Evolutionary conservation across 805 yeast species (phyloP).

Genomic region (Grigorovia humatica): DNA sequence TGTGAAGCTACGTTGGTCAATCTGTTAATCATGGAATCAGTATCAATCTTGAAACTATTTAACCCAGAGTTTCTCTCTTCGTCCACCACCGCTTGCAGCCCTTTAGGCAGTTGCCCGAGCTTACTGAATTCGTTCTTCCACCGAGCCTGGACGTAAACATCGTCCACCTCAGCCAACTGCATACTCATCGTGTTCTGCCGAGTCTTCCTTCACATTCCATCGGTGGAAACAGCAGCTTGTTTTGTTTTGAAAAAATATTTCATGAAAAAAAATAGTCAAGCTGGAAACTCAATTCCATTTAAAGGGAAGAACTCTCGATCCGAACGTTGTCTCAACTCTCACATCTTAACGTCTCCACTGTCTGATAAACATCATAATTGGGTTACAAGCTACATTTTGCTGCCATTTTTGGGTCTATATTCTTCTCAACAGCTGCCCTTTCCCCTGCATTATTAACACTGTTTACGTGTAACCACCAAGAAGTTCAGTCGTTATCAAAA

Average conservation of each 20-base stretch:
- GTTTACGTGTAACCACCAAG: too few species aligned
- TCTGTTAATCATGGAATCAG: background rate
- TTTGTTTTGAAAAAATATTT: background rate
- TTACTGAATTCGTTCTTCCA: constrained; percentile 25
- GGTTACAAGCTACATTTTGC: too few species aligned
- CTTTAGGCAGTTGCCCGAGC: constrained; percentile 20
- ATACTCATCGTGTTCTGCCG: background rate
- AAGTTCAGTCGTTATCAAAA: too few species aligned
- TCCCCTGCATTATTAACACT: too few species aligned
- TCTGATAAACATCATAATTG: too few species aligned
- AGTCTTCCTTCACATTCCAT: background rate
- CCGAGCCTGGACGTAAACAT: constrained; percentile 19
- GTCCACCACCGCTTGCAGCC: constrained; percentile 22
- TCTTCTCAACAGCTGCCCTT: too few species aligned
- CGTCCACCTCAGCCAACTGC: constrained; percentile 7
- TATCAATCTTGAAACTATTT: background rate
- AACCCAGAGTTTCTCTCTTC: constrained; percentile 3
- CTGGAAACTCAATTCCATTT: too few species aligned
- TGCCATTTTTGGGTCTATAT: too few species aligned
- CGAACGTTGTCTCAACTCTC: too few species aligned
- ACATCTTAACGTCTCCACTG: too few species aligned
- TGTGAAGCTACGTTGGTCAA: constrained; percentile 8
- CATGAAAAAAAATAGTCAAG: too few species aligned
- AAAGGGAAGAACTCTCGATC: background rate
- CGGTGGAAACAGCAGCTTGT: background rate